A percentile compares a stretch with the other conserved stretches of the same genome.
Evolutionary conservation across 768 basidiomycete species (phyloP).

Genomic region (Panaeolus papilionaceus): DNA sequence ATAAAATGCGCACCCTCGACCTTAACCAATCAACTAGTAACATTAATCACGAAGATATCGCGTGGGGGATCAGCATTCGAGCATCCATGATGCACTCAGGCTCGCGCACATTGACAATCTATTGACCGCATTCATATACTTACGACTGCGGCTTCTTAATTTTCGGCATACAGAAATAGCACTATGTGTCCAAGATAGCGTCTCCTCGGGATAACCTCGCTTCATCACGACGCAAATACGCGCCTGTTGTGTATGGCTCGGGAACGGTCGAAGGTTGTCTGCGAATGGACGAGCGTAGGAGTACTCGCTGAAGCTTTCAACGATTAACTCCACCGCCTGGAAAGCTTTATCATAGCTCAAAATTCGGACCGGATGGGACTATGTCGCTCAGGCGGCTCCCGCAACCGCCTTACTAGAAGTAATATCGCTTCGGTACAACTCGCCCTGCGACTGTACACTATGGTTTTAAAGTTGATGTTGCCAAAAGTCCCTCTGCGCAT

Average conservation of each 20-base stretch:
- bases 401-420: background rate
- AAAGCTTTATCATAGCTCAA: background rate
- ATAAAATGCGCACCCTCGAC: background rate
- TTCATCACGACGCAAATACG: background rate
- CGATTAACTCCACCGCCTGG: constrained; percentile 6
- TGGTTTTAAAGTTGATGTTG: background rate
- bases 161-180: background rate
- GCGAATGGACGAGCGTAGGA: background rate
- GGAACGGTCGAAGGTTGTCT: background rate
- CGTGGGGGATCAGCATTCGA: constrained; percentile 6
- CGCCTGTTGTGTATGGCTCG: background rate
- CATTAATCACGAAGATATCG: constrained; percentile 4
- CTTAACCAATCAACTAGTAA: background rate
- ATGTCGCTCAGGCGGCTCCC: background rate
- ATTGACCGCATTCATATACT: background rate
- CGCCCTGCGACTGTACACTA: background rate
- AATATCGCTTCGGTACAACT: background rate
- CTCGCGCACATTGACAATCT: background rate
- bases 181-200: constrained; percentile 3
- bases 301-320: background rate
- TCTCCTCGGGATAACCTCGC: constrained; percentile 4
- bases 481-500: background rate
- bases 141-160: constrained; percentile 1
- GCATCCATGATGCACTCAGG: background rate
- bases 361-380: background rate